These are phyloP conservation scores for Verbena officinalis DNA, from an alignment of 257 asterid species.

Conservation along the genomic window DNA sequence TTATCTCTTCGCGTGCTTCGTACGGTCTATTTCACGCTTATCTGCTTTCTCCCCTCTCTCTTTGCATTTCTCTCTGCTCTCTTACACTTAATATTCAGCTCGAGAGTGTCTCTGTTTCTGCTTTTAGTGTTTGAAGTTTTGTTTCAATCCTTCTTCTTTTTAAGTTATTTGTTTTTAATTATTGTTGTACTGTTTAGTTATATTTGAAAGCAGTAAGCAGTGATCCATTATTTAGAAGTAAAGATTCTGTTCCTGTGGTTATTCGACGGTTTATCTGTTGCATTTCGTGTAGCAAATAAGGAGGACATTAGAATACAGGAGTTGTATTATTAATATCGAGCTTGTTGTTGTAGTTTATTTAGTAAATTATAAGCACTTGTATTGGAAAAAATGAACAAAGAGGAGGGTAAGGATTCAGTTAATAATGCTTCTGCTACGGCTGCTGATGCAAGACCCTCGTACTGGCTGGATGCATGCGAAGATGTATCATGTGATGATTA, in stretches of 20 bases:
- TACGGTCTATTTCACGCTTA: slow-evolving; percentile 96
- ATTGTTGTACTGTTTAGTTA: slow-evolving; percentile 16
- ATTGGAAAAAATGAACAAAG: slow-evolving; percentile 52
- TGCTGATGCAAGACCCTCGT: slow-evolving; percentile 56
- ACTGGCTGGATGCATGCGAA: slow-evolving; percentile 93
- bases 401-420: slow-evolving; percentile 46
- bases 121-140: background rate
- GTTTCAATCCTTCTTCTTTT: slow-evolving; percentile 9
- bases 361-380: slow-evolving; percentile 9
- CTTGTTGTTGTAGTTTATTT: slow-evolving; percentile 23
- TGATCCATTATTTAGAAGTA: slow-evolving; percentile 15
- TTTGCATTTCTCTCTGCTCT: slow-evolving; percentile 33
- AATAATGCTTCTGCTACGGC: slow-evolving; percentile 30
- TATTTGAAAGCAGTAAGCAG: slow-evolving; percentile 2
- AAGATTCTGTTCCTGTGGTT: slow-evolving; percentile 18
- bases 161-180: slow-evolving; percentile 18
- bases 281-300: slow-evolving; percentile 12
- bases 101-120: background rate
- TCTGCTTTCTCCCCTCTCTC: slow-evolving; percentile 78
- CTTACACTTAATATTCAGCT: slow-evolving; percentile 2
- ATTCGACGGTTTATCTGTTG: slow-evolving; percentile 27
- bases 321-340: slow-evolving; percentile 11
- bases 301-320: background rate
- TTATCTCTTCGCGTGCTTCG: slow-evolving; percentile 66
- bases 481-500: slow-evolving; percentile 73